A percentile compares a stretch with the other conserved stretches of the same genome.
These are phyloP conservation scores for Wickerhamiella nectarea DNA, from an alignment of 805 yeast species.

Conservation along the genomic window DNA sequence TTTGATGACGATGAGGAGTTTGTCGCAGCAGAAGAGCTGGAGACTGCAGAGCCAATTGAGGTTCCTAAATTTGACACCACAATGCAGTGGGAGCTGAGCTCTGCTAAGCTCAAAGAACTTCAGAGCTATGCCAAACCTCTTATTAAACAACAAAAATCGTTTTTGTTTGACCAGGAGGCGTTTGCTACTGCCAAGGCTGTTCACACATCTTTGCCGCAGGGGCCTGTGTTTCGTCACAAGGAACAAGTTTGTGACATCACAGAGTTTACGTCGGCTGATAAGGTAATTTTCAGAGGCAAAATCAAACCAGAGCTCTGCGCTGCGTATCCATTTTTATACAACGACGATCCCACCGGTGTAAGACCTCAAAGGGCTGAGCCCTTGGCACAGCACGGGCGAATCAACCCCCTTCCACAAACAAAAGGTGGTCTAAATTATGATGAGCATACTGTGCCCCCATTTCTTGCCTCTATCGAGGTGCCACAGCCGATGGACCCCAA, in stretches of 20 bases:
- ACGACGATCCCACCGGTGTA: slow-evolving; percentile 58
- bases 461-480: slow-evolving; percentile 38
- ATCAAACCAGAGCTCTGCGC: slow-evolving; percentile 72
- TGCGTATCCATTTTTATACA: slow-evolving; percentile 76
- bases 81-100: not conserved
- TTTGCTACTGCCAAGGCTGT: slow-evolving; percentile 86
- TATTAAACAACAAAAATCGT: slow-evolving; percentile 19
- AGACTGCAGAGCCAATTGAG: slow-evolving; percentile 45
- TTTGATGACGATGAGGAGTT: slow-evolving; percentile 98
- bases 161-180: slow-evolving; percentile 33
- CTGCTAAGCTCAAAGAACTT: not conserved
- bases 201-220: slow-evolving; percentile 81
- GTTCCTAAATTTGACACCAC: not conserved
- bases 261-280: slow-evolving; percentile 80
- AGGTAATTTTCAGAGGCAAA: slow-evolving; percentile 68
- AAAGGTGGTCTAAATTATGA: not conserved
- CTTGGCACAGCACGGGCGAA: not conserved
- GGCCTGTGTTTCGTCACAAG: slow-evolving; percentile 66
- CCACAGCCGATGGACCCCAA: slow-evolving; percentile 8
- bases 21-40: slow-evolving; percentile 62
- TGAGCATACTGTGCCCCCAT: not conserved
- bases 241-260: slow-evolving; percentile 51
- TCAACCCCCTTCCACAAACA: not conserved
- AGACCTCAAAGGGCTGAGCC: slow-evolving; percentile 27
- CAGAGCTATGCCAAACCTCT: not conserved